A percentile compares a stretch with the other conserved stretches of the same genome.
These are phyloP conservation scores for Glomus cerebriforme DNA, from an alignment of 192 early-diverging fungal genomes.

Conservation along the genomic window DNA sequence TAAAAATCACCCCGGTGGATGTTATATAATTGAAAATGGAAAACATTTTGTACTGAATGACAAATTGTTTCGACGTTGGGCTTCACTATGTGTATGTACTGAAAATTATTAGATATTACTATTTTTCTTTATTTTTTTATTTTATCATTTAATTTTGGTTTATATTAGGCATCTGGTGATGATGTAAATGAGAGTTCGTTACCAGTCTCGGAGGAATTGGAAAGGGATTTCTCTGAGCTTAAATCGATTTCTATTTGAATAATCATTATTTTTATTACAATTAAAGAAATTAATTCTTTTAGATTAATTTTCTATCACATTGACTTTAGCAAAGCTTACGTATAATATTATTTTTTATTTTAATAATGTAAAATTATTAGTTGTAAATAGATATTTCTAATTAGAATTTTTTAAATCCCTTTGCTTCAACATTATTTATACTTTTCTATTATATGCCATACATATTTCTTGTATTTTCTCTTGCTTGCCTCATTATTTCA, in stretches of 20 bases:
- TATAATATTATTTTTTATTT: background rate
- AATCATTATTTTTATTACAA: background rate
- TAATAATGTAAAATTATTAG: background rate
- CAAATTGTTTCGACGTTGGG: constrained; percentile 14
- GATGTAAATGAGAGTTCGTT: constrained; percentile 9
- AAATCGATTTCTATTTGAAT: background rate
- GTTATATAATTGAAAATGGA: background rate
- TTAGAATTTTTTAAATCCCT: background rate
- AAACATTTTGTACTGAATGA: constrained; percentile 22
- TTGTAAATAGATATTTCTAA: background rate
- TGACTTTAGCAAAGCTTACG: background rate
- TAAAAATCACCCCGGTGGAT: constrained; percentile 9
- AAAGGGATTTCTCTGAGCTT: background rate
- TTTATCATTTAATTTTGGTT: background rate
- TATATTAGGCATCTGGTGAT: constrained; percentile 29
- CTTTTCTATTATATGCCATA: constrained; percentile 25
- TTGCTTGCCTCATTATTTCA: constrained; percentile 10
- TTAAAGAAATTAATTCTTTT: background rate
- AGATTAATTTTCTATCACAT: background rate
- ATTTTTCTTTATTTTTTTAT: background rate
- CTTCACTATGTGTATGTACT: constrained; percentile 17
- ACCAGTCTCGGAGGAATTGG: constrained; percentile 1
- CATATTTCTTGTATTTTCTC: constrained; percentile 34
- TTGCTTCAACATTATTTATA: background rate
- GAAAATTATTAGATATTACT: background rate